Percentiles rank a stretch among this genome's conserved stretches.
Evolutionary conservation across 1,139 yeast genomes (phyloP).

Genomic region (Ogataea hybrid): DNA sequence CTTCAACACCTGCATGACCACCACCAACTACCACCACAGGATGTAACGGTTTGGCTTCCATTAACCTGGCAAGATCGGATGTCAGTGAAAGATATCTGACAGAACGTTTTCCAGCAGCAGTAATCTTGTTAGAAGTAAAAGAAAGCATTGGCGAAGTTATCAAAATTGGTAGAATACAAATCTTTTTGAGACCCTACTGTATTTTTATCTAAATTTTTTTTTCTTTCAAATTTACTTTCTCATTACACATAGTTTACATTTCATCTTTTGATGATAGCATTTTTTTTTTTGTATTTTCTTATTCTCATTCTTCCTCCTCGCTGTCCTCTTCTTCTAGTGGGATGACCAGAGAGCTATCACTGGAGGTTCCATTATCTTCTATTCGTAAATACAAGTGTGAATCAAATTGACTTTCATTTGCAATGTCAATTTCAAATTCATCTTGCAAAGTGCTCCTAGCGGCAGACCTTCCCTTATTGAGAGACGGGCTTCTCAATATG

Average conservation of each 20-base stretch:
- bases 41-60: constrained; percentile 37
- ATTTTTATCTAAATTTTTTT: too few species aligned
- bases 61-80: constrained; percentile 38
- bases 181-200: too few species aligned
- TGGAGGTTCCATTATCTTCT: constrained; percentile 6
- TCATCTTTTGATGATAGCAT: too few species aligned
- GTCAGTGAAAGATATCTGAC: constrained; percentile 29
- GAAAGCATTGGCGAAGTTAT: too few species aligned
- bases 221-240: too few species aligned
- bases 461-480: not conserved
- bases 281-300: too few species aligned
- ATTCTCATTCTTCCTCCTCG: too few species aligned
- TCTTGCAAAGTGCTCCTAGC: not conserved
- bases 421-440: constrained; percentile 11
- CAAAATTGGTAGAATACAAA: too few species aligned
- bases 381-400: constrained; percentile 20
- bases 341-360: constrained; percentile 16
- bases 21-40: constrained; percentile 94
- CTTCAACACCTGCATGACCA: constrained; percentile 99
- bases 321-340: constrained; percentile 22
- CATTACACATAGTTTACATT: too few species aligned
- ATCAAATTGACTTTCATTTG: constrained; percentile 18
- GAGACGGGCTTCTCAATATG: not conserved
- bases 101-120: too few species aligned
- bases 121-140: too few species aligned